Percentiles rank a stretch among this genome's conserved stretches.
These are phyloP conservation scores for Exophiala bonariae DNA, from an alignment of 2,329 filamentous ascomycete genomes.

Conservation along the genomic window DNA sequence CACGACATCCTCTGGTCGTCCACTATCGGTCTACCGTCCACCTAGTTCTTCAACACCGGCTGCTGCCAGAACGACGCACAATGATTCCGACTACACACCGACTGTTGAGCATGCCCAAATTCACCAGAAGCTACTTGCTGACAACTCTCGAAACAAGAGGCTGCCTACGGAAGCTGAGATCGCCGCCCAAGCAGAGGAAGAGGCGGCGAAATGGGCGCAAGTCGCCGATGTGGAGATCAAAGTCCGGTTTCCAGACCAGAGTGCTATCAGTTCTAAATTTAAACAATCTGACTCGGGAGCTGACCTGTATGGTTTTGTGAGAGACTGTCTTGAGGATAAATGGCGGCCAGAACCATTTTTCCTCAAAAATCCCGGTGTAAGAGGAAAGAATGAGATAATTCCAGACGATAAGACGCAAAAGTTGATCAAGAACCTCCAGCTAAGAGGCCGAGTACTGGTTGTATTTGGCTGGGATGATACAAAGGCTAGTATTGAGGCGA, in stretches of 20 bases:
- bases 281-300: conserved; percentile 66
- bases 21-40: conserved; percentile 74
- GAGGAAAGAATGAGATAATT: conserved; percentile 50
- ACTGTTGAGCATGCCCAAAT: conserved; percentile 82
- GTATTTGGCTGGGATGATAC: conserved; percentile 73
- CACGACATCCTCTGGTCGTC: conserved; percentile 36
- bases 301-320: conserved; percentile 73
- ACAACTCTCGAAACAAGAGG: conserved; percentile 73
- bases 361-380: conserved; percentile 61
- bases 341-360: conserved; percentile 65
- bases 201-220: conserved; percentile 64
- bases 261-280: conserved; percentile 72
- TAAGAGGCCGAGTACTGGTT: conserved; percentile 70
- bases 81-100: conserved; percentile 77
- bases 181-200: conserved; percentile 65
- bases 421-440: conserved; percentile 71
- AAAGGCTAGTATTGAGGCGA: conserved; percentile 55
- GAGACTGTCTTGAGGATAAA: conserved; percentile 62
- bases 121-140: conserved; percentile 73
- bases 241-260: conserved; percentile 85
- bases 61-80: conserved; percentile 66
- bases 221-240: conserved; percentile 72
- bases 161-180: conserved; percentile 82
- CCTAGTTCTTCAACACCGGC: conserved; percentile 70
- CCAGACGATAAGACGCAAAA: conserved; percentile 29